Base-by-base conservation (phyloP, 2,329 filamentous ascomycete genomes). In the Drechslerella coelobrocha region DNA sequence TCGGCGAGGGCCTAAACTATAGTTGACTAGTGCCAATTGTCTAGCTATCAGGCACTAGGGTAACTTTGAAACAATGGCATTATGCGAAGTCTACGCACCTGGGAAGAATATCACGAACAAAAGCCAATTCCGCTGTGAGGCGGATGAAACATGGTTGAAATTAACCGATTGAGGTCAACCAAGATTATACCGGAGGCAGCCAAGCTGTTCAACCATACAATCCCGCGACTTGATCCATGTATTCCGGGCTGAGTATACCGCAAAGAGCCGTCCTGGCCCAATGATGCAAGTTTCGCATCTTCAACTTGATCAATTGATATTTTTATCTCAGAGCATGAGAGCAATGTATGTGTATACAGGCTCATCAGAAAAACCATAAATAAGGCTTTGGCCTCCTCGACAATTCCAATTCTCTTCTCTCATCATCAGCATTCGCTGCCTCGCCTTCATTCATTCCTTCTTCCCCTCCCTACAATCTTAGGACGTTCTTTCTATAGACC, bases 371-470 rank as follows among this genome's bases (percentile, higher is more conserved):
- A 39, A 39, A 14, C 4, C 5, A 39, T 39, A 39, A 39, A 39
- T 39, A 39, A n/a, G 34, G 17, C 34, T 39, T 10, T 39, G 34
- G 17, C 12, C 4, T 5, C 12, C 12, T n/a, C 17, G 12, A 2
- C 3, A 14, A n/a, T 5, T 5, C 12, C 17, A 5, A n/a, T 39
- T 39, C 12, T 39, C 34, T 39, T 39, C 34, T 39, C 34, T 14
- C 34, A 39, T n/a, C 34, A 39, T 39, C 34, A 39, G 34, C 34
- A 39, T 39, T 14, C 34, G 34, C 34, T 39, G 34, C 34, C 34
- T 39, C 34, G 2, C 17, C 34, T 39, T 39, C 34, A 39, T n/a
- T 3, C 34, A 39, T 14, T 39, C 34, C 34, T 39, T 39, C 34
- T 39, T 39, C 17, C 34, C 12, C 12, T 39, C 34, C 17, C 34